Conservation (phyloP, 2,329 filamentous ascomycete species). For the Sporothrix sp. region DNA sequence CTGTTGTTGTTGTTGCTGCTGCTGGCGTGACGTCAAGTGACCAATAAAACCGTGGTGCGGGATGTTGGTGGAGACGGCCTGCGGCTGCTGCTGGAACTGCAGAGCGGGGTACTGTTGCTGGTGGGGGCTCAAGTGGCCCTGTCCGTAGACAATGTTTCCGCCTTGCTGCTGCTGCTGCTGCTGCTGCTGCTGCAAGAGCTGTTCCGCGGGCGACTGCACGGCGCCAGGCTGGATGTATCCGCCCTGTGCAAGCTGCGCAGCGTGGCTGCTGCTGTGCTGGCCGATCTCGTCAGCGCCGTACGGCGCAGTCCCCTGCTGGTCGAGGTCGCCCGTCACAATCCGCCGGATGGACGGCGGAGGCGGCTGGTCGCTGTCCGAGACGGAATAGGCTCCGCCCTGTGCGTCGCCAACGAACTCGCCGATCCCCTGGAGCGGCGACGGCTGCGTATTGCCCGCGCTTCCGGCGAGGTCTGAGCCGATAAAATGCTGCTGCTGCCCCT, state of each 20-base stretch:
- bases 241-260: conserved; percentile 2
- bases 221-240: conserved; percentile 22
- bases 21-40: conserved; percentile 21
- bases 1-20: conserved; percentile 21
- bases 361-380: conserved; percentile 29
- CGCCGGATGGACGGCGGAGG: conserved; percentile 36
- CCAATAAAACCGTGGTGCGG: conserved; percentile 27
- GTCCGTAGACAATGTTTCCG: conserved; percentile 19
- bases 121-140: conserved; percentile 31
- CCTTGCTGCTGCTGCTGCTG: conserved; percentile 28
- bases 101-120: conserved; percentile 28
- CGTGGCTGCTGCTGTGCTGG: conserved; percentile 29
- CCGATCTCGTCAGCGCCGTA: conserved; percentile 35
- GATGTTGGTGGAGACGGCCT: conserved; percentile 20
- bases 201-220: conserved; percentile 28
- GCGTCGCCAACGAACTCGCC: conserved; percentile 24
- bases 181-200: conserved; percentile 27
- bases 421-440: conserved; percentile 37
- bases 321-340: conserved; percentile 28
- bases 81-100: conserved; percentile 15
- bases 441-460: conserved; percentile 22
- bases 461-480: neutral
- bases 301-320: conserved; percentile 32
- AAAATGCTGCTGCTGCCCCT: conserved; percentile 7
- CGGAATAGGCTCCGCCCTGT: conserved; percentile 23